Base-by-base conservation (phyloP, 441 rosid genomes). In the Daphne laureola region DNA sequence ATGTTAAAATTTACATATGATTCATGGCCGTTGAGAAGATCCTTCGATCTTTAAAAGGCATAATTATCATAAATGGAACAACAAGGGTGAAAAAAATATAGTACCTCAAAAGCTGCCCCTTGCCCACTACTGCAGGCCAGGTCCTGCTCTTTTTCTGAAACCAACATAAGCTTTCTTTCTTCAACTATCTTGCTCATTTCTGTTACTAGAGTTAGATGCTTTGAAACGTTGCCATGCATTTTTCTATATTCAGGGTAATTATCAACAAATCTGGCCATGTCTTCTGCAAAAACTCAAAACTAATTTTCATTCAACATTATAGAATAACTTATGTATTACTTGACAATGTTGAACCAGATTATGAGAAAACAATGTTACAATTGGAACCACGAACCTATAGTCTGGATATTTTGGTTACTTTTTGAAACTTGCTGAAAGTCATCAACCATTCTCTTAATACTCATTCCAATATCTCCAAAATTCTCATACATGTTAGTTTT, bases 151-250 rank as follows among this genome's bases (percentile, higher is more conserved):
- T 82, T 86, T 72, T 89, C 84, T n/a, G 98, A 92, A 65, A 92
- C 90, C 69, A 70, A 21, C 97, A 92, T 92, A 67, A 92, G 92
- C 68, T 81, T 92, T 77, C 88, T 72, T 66, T 83, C 94, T 74
- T 89, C 87, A 66, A 92, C 98, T 43, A 92, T 74, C 79, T 80
- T 89, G 85, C 98, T 92, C 97, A 92, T 86, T 72, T 92, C 98
- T 51, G 98, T 92, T 42, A 89, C 98, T 79, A 92, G 68, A n/a
- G 96, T 83, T 21, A 92, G 96, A 72, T 92, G 98, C 70, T 92
- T 92, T 46, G 97, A 92, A 31, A 89, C 98, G 68, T 89, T 92
- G 53, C 98, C 97, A 54, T 92, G 98, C 98, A 89, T 92, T 77
- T 92, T 89, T 69, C 83, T 79, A 66, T 86, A 92, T 78, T 84